phyloP scores from a whole-genome alignment of 768 basidiomycete genomes.

The Suillus tomentosus region DNA sequence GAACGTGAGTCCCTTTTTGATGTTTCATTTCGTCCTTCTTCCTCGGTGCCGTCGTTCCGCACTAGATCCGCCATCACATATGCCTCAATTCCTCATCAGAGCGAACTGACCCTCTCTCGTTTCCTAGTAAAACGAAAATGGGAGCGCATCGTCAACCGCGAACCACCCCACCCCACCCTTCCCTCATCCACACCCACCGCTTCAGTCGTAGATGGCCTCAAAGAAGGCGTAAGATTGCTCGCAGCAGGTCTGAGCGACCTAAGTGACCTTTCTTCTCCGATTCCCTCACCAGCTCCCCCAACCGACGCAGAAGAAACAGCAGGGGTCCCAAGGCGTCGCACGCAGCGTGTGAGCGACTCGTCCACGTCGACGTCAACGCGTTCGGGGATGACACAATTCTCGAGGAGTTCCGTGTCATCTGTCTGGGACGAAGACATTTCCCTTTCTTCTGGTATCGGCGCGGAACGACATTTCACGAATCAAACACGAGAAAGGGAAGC shows the following conservation, averaged over 20 bases:
- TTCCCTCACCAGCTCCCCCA: conserved; percentile 17
- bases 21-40: conserved; percentile 1
- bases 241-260: conserved; percentile 45
- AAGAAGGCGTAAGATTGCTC: conserved; percentile 64
- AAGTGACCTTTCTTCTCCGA: conserved; percentile 23
- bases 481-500: conserved; percentile 28
- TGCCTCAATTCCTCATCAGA: neutral
- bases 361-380: conserved; percentile 32
- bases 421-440: conserved; percentile 36
- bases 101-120: neutral
- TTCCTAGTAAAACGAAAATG: conserved; percentile 75
- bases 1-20: conserved; percentile 46
- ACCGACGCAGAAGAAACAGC: conserved; percentile 21
- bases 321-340: conserved; percentile 21
- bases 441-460: conserved; percentile 9
- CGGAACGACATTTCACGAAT: conserved; percentile 15
- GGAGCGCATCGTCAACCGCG: conserved; percentile 73
- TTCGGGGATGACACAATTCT: conserved; percentile 37
- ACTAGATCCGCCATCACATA: conserved; percentile 5
- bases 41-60: neutral
- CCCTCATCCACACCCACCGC: conserved; percentile 16
- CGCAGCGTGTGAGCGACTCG: conserved; percentile 26
- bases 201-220: conserved; percentile 58
- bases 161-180: conserved; percentile 13
- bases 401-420: conserved; percentile 50